Conservation (phyloP, 1,139 yeast species). For the Yamadazyma taylorii region DNA sequence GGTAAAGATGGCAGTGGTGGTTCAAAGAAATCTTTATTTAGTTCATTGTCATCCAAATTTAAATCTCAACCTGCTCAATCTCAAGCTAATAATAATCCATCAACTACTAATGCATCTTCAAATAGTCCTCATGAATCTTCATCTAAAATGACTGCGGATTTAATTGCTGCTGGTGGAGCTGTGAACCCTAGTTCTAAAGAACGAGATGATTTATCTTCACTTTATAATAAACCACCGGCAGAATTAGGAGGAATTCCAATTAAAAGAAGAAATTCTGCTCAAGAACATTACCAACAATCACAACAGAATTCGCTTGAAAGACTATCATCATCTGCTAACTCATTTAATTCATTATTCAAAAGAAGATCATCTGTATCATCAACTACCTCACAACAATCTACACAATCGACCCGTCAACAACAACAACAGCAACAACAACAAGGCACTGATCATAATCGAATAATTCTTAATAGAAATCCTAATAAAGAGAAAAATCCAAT, state of each 20-base stretch:
- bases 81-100: slow-evolving; percentile 4
- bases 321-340: slow-evolving; percentile 11
- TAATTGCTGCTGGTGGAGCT: slow-evolving; percentile 9
- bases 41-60: slow-evolving; percentile 57
- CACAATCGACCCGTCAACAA: slow-evolving; percentile 13
- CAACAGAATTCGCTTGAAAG: slow-evolving; percentile 8
- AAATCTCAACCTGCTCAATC: slow-evolving; percentile 24
- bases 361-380: slow-evolving; percentile 17
- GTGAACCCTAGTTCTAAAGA: slow-evolving; percentile 2
- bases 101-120: slow-evolving; percentile 8
- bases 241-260: slow-evolving; percentile 16
- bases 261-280: slow-evolving; percentile 13
- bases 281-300: slow-evolving; percentile 4
- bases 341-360: slow-evolving; percentile 17
- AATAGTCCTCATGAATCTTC: neutral
- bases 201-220: slow-evolving; percentile 6
- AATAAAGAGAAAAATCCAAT: slow-evolving; percentile 36
- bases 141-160: slow-evolving; percentile 8
- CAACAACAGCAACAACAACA: too few relatives aligned
- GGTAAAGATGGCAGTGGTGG: slow-evolving; percentile 19
- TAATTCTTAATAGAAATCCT: slow-evolving; percentile 49
- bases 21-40: slow-evolving; percentile 46
- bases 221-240: slow-evolving; percentile 15
- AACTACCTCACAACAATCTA: slow-evolving; percentile 13
- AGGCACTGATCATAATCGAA: too few relatives aligned